Base-by-base conservation (phyloP, 2,329 filamentous ascomycete genomes). In the Alternaria solani region DNA sequence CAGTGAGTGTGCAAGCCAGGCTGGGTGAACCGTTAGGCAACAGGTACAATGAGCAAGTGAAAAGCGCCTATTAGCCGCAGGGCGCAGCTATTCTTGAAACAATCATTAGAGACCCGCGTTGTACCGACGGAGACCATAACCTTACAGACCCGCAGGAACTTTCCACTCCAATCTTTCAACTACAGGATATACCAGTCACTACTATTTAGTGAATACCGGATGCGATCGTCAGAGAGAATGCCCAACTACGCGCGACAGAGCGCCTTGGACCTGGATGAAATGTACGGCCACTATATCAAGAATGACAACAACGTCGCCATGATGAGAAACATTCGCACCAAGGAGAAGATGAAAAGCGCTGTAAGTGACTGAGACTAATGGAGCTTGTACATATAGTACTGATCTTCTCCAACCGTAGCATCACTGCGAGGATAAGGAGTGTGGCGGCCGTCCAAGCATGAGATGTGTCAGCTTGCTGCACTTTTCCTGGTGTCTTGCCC, bases 371-470 rank as follows among this genome's bases (percentile, higher is more conserved):
- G 30, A 4, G 20, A 4, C 5, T 6, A 16, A 16, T 7, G 5
- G 16, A 7, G 16, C 20, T 25, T 20, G 4, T 34, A 11, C 32
- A 3, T 7, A 34, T 5, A 48, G 20, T 7, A 36, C 46, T 48
- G 30, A 48, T n/a, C 46, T 25, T 14, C 36, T 16, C 4, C 18
- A 25, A 16, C 12, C 20, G 34, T n/a, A 48, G 16, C 59, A 63
- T 34, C 62, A 65, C 38, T 63, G 62, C 47, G 43, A 55, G 23
- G 58, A 61, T 25, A 46, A 49, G 16, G 53, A 55, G 20, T 44
- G 46, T 23, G 36, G 58, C 30, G 43, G 42, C n/a, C 28, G 32
- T 16, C 54, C 55, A 20, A 54, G 34, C 6, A 32, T 39, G 9
- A 52, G 30, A 30, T 61, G 59, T 46, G 26, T 61, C 9, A 28